These are phyloP conservation scores for Telfairia occidentalis DNA, from an alignment of 331 rosid species.

Conservation along the genomic window DNA sequence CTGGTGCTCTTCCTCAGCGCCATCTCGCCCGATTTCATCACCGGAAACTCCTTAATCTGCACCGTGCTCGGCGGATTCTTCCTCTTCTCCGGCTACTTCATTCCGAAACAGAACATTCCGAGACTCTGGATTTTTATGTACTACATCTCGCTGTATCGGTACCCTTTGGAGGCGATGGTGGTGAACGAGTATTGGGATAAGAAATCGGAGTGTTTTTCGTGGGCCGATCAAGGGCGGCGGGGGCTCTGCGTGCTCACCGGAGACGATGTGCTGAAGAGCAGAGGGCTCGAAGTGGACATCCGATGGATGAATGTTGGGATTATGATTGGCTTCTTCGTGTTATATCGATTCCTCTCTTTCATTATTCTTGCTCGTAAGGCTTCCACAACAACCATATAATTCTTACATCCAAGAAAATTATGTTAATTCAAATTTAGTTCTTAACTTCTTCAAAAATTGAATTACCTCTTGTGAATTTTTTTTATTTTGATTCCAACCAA, in stretches of 20 bases:
- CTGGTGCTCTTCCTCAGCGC: constrained; percentile 71
- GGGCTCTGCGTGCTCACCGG: constrained; percentile 46
- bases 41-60: constrained; percentile 78
- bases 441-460: too few relatives aligned
- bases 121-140: constrained; percentile 81
- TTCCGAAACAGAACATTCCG: constrained; percentile 80
- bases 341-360: constrained; percentile 77
- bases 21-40: constrained; percentile 74
- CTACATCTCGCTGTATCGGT: constrained; percentile 74
- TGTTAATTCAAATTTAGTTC: too few relatives aligned
- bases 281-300: constrained; percentile 58
- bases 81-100: constrained; percentile 89
- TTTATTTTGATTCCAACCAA: too few relatives aligned
- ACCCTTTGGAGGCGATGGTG: constrained; percentile 69
- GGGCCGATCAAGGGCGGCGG: constrained; percentile 15
- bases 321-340: constrained; percentile 58
- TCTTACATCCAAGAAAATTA: too few relatives aligned
- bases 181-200: constrained; percentile 69
- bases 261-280: constrained; percentile 55
- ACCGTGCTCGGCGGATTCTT: constrained; percentile 82
- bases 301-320: constrained; percentile 67
- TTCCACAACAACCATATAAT: constrained; percentile 33
- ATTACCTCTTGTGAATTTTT: too few relatives aligned
- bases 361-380: constrained; percentile 55
- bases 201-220: constrained; percentile 47